These are phyloP conservation scores for Abrus precatorius DNA, from an alignment of 306 rosid genomes.

Conservation along the genomic window DNA sequence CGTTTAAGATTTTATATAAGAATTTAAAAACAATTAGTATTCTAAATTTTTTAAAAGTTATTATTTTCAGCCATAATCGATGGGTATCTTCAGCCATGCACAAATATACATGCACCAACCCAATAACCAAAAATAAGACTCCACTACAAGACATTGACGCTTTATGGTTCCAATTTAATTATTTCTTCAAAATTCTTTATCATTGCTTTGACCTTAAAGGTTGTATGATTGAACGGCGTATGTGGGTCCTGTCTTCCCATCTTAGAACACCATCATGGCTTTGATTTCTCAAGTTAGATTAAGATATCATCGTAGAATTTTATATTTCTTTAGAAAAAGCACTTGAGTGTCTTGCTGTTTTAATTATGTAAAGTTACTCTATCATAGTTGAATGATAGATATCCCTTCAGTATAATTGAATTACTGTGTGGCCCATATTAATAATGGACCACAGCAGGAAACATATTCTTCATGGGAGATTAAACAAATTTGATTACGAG, in stretches of 20 bases:
- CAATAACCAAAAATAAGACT: conserved; percentile 38
- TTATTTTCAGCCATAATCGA: neutral
- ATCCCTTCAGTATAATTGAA: conserved; percentile 44
- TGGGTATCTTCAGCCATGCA: conserved; percentile 39
- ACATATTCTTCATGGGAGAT: neutral
- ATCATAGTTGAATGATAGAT: conserved; percentile 69
- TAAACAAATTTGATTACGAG: neutral
- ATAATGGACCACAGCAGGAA: conserved; percentile 33
- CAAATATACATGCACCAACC: conserved; percentile 45
- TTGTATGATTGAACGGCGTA: conserved; percentile 81
- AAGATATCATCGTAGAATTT: conserved; percentile 49
- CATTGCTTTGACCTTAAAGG: conserved; percentile 75
- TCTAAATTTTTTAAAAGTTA: neutral
- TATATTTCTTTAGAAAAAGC: conserved; percentile 54
- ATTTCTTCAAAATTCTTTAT: conserved; percentile 45
- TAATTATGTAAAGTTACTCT: conserved; percentile 59
- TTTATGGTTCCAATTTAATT: conserved; percentile 42
- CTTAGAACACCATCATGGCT: conserved; percentile 65
- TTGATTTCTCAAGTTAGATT: conserved; percentile 51
- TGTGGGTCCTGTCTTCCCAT: conserved; percentile 67
- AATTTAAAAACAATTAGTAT: too few species aligned
- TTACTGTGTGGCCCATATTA: conserved; percentile 52
- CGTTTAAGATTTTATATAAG: too few species aligned
- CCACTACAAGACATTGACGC: conserved; percentile 56
- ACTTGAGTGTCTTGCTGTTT: conserved; percentile 57